A percentile compares a stretch with the other conserved stretches of the same genome.
Conservation (phyloP, 176 grass and related monocot species). For the Eleusine coracana region DNA sequence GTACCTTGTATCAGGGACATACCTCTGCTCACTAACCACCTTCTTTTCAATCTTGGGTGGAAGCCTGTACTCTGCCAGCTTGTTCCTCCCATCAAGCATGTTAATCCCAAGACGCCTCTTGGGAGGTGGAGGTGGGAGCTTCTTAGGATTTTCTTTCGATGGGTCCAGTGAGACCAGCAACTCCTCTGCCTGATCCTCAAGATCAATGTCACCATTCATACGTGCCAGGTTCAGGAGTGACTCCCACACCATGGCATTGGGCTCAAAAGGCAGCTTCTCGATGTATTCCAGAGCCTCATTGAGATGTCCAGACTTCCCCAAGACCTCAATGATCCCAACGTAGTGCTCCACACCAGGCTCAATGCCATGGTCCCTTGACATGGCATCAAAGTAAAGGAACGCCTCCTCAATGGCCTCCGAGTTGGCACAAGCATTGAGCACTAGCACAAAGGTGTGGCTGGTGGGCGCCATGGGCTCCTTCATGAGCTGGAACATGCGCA, state of each 20-base stretch:
- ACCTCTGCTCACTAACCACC: slow-evolving; percentile 72
- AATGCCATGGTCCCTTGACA: slow-evolving; percentile 65
- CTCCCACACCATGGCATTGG: slow-evolving; percentile 64
- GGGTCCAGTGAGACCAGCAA: slow-evolving; percentile 65
- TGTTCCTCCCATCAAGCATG: slow-evolving; percentile 92
- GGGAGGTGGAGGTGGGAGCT: slow-evolving; percentile 58
- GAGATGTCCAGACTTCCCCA: slow-evolving; percentile 84
- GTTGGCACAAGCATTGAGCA: slow-evolving; percentile 76
- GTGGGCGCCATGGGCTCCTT: slow-evolving; percentile 51
- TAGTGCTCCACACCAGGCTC: slow-evolving; percentile 71
- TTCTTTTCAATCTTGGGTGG: slow-evolving; percentile 87
- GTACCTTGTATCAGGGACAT: slow-evolving; percentile 88
- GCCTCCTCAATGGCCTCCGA: slow-evolving; percentile 87
- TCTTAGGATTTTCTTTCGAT: slow-evolving; percentile 56
- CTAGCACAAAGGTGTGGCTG: slow-evolving; percentile 49
- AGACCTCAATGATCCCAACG: slow-evolving; percentile 65
- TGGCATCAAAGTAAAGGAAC: slow-evolving; percentile 77
- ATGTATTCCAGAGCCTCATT: slow-evolving; percentile 79
- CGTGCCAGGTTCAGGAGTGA: slow-evolving; percentile 61
- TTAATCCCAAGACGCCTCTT: slow-evolving; percentile 84
- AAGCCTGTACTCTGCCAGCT: slow-evolving; percentile 68
- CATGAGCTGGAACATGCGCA: slow-evolving; percentile 75
- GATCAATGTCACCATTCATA: slow-evolving; percentile 78
- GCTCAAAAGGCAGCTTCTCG: slow-evolving; percentile 79
- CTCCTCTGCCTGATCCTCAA: slow-evolving; percentile 71